A percentile compares a stretch with the other conserved stretches of the same genome.
Conservation (phyloP, 148 eudicot genomes). For the Pouteria glomerata region DNA sequence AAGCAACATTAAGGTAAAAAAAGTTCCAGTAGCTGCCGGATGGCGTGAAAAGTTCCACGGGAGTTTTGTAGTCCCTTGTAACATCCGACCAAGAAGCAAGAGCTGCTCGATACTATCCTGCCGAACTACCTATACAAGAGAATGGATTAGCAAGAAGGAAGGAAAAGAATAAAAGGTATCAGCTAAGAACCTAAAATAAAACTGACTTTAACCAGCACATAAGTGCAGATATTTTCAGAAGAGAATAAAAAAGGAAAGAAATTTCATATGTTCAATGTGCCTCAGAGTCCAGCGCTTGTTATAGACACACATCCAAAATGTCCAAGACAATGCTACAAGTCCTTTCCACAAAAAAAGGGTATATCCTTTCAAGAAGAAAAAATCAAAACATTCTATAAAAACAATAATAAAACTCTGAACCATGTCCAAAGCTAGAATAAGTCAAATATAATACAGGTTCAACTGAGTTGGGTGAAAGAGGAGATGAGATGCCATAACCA, state of each 20-base stretch:
- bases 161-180: neutral
- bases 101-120: slow-evolving; percentile 86
- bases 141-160: neutral
- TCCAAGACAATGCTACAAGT: no score
- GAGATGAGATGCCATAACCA: neutral
- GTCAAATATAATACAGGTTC: no score
- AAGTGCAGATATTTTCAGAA: neutral
- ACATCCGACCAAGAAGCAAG: slow-evolving; percentile 89
- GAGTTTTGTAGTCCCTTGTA: slow-evolving; percentile 85
- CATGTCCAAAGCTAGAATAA: no score
- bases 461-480: no score
- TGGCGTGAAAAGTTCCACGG: slow-evolving; percentile 85
- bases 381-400: no score
- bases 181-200: neutral
- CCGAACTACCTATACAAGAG: slow-evolving; percentile 58
- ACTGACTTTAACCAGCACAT: no score
- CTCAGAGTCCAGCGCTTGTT: neutral
- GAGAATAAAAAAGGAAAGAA: neutral
- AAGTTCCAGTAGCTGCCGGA: slow-evolving; percentile 93
- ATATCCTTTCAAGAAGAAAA: no score
- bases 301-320: neutral
- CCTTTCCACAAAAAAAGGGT: no score
- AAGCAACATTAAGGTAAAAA: slow-evolving; percentile 90
- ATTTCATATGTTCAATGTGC: neutral
- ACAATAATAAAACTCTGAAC: no score